These are phyloP conservation scores for Linum usitatissimum DNA, from an alignment of 345 rosid genomes.

Conservation along the genomic window DNA sequence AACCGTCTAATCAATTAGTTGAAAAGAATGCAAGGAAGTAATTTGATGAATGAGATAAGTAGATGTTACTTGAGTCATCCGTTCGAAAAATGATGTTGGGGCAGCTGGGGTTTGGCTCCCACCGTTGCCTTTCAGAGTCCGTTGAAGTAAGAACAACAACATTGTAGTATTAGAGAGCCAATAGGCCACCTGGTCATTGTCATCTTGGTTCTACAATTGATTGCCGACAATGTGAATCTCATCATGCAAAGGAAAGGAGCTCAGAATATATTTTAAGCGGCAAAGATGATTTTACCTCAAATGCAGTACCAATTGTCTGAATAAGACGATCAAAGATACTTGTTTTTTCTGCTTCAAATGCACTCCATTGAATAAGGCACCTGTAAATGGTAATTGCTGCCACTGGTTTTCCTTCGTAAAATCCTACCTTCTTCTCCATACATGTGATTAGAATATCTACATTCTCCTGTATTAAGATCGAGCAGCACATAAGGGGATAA, in stretches of 20 bases:
- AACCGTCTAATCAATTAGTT: not conserved
- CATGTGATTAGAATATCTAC: conserved; percentile 6
- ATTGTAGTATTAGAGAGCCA: conserved; percentile 7
- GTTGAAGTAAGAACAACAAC: conserved; percentile 5
- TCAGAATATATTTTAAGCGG: not conserved
- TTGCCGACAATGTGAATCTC: not conserved
- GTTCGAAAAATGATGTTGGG: conserved; percentile 6
- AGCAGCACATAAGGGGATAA: not conserved
- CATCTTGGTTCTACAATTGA: conserved; percentile 4
- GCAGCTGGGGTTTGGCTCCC: not conserved
- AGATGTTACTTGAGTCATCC: conserved; percentile 7
- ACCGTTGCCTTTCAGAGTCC: conserved; percentile 5
- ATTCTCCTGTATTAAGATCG: not conserved
- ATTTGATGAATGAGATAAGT: not conserved
- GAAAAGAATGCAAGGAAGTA: not conserved
- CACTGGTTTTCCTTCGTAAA: conserved; percentile 5
- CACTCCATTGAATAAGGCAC: conserved; percentile 4
- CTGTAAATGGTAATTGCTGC: conserved; percentile 8
- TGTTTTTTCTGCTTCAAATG: conserved; percentile 7
- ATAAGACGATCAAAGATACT: conserved; percentile 8
- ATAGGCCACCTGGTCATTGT: conserved; percentile 3
- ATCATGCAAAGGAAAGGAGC: not conserved
- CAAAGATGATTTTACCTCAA: not conserved
- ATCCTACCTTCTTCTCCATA: conserved; percentile 5
- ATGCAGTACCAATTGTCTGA: conserved; percentile 5